Evolutionary conservation across 805 yeast species (phyloP).

Genomic region (Pichia cabralensis): DNA sequence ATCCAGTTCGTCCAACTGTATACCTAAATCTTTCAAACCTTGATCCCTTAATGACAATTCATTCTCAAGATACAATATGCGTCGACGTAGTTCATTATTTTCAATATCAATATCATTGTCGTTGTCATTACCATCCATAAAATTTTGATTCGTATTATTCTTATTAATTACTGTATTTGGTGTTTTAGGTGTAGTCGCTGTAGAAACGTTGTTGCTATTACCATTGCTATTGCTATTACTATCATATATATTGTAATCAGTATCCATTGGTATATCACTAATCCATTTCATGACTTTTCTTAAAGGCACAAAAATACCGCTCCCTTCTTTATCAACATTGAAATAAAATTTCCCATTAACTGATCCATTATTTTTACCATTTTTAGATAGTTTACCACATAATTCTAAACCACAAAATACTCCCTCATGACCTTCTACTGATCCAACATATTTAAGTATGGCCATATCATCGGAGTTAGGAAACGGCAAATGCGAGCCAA

Average conservation of each 20-base stretch:
- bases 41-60: slow-evolving; percentile 33
- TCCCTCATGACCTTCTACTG: slow-evolving; percentile 63
- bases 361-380: slow-evolving; percentile 84
- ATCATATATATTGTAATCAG: too few relatives aligned
- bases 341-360: slow-evolving; percentile 67
- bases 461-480: slow-evolving; percentile 37
- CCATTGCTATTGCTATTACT: not conserved
- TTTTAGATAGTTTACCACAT: slow-evolving; percentile 46
- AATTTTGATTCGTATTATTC: not conserved
- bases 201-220: too few relatives aligned
- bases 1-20: slow-evolving; percentile 38
- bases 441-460: slow-evolving; percentile 59
- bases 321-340: slow-evolving; percentile 45
- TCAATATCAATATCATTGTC: not conserved
- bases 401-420: slow-evolving; percentile 83
- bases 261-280: not conserved
- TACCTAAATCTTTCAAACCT: slow-evolving; percentile 39
- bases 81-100: slow-evolving; percentile 10
- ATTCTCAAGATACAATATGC: slow-evolving; percentile 14
- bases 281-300: slow-evolving; percentile 25
- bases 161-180: too few relatives aligned
- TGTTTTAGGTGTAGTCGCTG: too few relatives aligned
- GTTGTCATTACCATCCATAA: not conserved
- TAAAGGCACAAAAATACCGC: slow-evolving; percentile 69
- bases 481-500: slow-evolving; percentile 5